Percentiles rank a stretch among this genome's conserved stretches.
Evolutionary conservation across 1,284 basidiomycete species (phyloP).

Genomic region (Peniophora sp.): DNA sequence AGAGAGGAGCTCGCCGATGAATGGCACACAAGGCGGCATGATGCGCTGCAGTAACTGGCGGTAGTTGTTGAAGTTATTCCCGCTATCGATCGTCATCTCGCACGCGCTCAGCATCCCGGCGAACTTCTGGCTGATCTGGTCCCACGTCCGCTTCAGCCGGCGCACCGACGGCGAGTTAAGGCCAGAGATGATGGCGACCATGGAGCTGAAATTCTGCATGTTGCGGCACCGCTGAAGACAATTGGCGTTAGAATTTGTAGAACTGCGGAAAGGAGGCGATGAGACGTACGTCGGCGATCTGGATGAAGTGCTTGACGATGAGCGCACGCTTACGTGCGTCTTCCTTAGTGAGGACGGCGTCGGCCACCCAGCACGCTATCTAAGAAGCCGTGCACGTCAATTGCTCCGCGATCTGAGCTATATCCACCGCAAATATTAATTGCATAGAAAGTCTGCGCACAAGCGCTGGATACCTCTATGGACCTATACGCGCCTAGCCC

Average conservation of each 20-base stretch:
- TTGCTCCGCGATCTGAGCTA: background rate
- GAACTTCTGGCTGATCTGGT: slow-evolving; percentile 70
- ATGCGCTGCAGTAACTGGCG: slow-evolving; percentile 80
- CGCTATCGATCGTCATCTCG: slow-evolving; percentile 81
- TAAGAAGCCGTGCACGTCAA: slow-evolving; percentile 18
- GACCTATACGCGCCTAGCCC: no score
- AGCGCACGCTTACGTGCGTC: slow-evolving; percentile 81
- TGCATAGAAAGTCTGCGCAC: no score
- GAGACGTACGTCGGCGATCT: slow-evolving; percentile 80
- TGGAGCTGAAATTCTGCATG: slow-evolving; percentile 91
- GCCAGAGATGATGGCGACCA: slow-evolving; percentile 94
- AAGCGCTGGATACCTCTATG: no score
- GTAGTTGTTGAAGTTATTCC: slow-evolving; percentile 92
- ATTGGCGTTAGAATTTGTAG: background rate
- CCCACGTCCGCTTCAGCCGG: slow-evolving; percentile 93
- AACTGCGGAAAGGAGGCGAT: background rate
- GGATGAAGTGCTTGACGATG: slow-evolving; percentile 88
- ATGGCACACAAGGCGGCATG: slow-evolving; percentile 94
- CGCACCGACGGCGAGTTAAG: slow-evolving; percentile 92
- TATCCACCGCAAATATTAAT: slow-evolving; percentile 79
- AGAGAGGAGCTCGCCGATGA: slow-evolving; percentile 65
- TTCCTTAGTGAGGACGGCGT: slow-evolving; percentile 78
- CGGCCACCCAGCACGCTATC: slow-evolving; percentile 94
- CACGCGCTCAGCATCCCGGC: slow-evolving; percentile 62
- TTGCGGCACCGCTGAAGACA: slow-evolving; percentile 70